Evolutionary conservation across 225 moss, liverwort and hornwort species (phyloP).

Genomic region (Polytrichum formosum): DNA sequence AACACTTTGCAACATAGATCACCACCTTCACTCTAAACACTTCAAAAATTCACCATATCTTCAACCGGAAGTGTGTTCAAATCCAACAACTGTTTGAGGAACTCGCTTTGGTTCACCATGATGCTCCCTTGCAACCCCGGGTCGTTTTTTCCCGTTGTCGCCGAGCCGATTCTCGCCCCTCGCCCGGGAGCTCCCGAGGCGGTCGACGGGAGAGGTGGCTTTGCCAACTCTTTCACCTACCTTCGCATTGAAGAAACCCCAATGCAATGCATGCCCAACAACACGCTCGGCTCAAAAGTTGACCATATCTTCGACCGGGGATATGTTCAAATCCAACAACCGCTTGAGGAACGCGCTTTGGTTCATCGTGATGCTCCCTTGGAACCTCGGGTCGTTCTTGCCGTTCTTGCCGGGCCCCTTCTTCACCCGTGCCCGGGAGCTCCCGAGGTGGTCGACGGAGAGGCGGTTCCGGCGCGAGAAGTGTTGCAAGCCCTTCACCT

Average conservation of each 20-base stretch:
- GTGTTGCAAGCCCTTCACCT: conserved; percentile 73
- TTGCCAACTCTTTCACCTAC: conserved; percentile 68
- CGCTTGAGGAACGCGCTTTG: conserved; percentile 70
- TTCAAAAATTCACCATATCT: conserved; percentile 49
- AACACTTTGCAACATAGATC: too few relatives aligned
- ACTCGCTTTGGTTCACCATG: conserved; percentile 77
- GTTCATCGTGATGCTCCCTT: conserved; percentile 93
- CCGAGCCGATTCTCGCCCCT: conserved; percentile 52
- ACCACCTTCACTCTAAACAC: too few relatives aligned
- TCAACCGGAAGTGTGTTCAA: conserved; percentile 51
- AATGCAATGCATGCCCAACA: conserved; percentile 72
- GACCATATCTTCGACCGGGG: conserved; percentile 52
- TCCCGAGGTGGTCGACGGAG: conserved; percentile 90
- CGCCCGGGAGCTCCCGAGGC: conserved; percentile 63
- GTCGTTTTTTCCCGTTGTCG: conserved; percentile 57
- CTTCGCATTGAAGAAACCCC: conserved; percentile 64
- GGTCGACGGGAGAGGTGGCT: conserved; percentile 78
- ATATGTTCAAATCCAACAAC: conserved; percentile 53
- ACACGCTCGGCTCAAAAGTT: conserved; percentile 55
- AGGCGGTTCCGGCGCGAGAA: conserved; percentile 65
- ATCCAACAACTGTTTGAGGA: conserved; percentile 48
- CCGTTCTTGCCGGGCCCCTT: conserved; percentile 62
- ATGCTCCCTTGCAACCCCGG: conserved; percentile 82
- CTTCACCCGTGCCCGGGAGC: conserved; percentile 47
- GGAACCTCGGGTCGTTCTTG: conserved; percentile 60